These are phyloP conservation scores for Middelhovenomyces tepae DNA, from an alignment of 805 yeast species.

Conservation along the genomic window DNA sequence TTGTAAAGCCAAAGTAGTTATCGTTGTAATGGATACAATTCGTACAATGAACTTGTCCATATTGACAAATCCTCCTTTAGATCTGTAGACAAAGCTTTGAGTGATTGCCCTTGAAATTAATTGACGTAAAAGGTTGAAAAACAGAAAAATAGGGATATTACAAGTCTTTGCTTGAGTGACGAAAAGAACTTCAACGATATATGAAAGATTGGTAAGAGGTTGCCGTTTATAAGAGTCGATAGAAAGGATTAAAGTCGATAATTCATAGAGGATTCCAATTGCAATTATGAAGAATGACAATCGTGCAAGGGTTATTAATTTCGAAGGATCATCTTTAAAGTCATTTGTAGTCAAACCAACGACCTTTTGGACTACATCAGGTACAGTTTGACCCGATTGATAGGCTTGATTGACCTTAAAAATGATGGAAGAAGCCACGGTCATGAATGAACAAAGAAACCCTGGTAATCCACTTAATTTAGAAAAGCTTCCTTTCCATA, in stretches of 20 bases:
- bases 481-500: conserved; percentile 17
- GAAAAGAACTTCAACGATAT: conserved; percentile 29
- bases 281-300: conserved; percentile 21
- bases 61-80: conserved; percentile 3
- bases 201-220: conserved; percentile 10
- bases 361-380: conserved; percentile 27
- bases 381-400: conserved; percentile 48
- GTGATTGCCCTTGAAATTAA: conserved; percentile 10
- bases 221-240: conserved; percentile 4
- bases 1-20: conserved; percentile 48
- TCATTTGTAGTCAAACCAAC: conserved; percentile 3
- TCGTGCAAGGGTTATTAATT: conserved; percentile 21
- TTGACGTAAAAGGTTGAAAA: conserved; percentile 25
- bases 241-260: conserved; percentile 12
- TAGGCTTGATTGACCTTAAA: conserved; percentile 49
- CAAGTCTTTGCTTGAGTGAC: conserved; percentile 47
- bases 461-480: conserved; percentile 26
- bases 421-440: conserved; percentile 37
- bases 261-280: conserved; percentile 15
- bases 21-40: conserved; percentile 17
- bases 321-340: conserved; percentile 10
- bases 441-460: conserved; percentile 38
- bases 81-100: conserved; percentile 7
- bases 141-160: conserved; percentile 46
- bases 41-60: conserved; percentile 3